Base-by-base conservation (phyloP, 331 rosid species). In the Spiraea crenata region DNA sequence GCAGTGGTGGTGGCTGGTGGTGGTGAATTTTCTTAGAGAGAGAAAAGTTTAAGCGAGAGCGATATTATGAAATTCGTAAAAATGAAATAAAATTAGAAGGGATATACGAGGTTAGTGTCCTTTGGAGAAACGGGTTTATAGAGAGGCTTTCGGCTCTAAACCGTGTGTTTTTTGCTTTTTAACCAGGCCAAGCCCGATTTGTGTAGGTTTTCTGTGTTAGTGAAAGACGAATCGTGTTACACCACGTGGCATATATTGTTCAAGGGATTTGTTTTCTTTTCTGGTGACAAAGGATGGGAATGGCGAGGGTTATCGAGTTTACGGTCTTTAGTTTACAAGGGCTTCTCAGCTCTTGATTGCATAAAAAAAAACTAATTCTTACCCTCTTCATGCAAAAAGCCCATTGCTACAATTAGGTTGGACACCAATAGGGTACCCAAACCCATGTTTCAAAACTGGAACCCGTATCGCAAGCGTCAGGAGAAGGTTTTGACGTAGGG, bases 111-210 rank as follows among this genome's bases (percentile, higher is more conserved):
- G 65, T 57, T 4, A n/a, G 57, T 34, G 50, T 71, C 68, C 74
- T 69, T 70, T 16, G 73, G 76, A 76, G 80, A 77, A 79, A 80
- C 74, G 76, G 80, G 86, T 83, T 75, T 52, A 42, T 63, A 44
- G 57, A 6, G 80, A 71, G 37, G 9, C 42, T 39, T 12, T 71
- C 78, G 77, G 54, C 64, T 54, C 68, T 76, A 31, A 42, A 47
- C 67, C 8, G 7, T 3, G 48, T 16, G 51, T 57, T 47, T 56
- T 55, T 47, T 39, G 47, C 47, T 14, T 51, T 58, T 11, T 7
- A 40, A 65, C 39, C 14, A 5, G 1, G 35, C 50, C 47, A 1
- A 17, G 31, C 31, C 31, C n/a, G n/a, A 2, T 25, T 25, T 9
- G 61, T 69, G 41, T 67, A 52, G 54, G 63, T 57, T 17, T 65